Evolutionary conservation across 176 grass and related monocot genomes (phyloP).

Genomic region (Tillandsia fasciculata): DNA sequence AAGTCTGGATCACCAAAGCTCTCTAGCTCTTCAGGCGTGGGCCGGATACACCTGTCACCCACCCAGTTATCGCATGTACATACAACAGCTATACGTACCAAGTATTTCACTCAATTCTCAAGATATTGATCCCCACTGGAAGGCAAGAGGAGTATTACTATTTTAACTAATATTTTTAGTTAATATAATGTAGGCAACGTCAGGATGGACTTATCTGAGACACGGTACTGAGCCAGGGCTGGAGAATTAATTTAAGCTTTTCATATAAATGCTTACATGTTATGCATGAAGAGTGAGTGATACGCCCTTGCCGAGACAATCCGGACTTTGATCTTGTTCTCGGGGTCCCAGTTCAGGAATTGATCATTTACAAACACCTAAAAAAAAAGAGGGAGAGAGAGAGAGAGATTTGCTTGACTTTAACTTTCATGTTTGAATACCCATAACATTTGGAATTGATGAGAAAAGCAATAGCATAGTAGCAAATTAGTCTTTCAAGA

Average conservation of each 20-base stretch:
- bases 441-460: too few relatives aligned
- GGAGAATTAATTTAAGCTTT: slow-evolving; percentile 10
- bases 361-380: slow-evolving; percentile 96
- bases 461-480: too few relatives aligned
- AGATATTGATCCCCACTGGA: slow-evolving; percentile 18
- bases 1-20: slow-evolving; percentile 92
- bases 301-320: slow-evolving; percentile 94
- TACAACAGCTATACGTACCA: slow-evolving; percentile 26
- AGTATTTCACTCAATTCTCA: slow-evolving; percentile 4
- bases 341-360: slow-evolving; percentile 96
- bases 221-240: slow-evolving; percentile 10
- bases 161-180: slow-evolving; percentile 7
- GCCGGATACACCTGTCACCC: slow-evolving; percentile 87
- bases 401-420: background rate
- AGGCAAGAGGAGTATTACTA: slow-evolving; percentile 24
- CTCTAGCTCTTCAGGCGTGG: slow-evolving; percentile 93
- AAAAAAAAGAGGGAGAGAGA: background rate
- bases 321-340: slow-evolving; percentile 95
- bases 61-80: slow-evolving; percentile 53
- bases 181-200: slow-evolving; percentile 22
- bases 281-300: slow-evolving; percentile 99
- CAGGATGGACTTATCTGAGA: slow-evolving; percentile 69
- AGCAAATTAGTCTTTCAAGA: too few relatives aligned
- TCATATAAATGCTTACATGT: slow-evolving; percentile 72
- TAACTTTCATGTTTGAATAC: too few relatives aligned